phyloP scores from a whole-genome alignment of 75 land plant genomes.

The Chamaecyparis obtusa region DNA sequence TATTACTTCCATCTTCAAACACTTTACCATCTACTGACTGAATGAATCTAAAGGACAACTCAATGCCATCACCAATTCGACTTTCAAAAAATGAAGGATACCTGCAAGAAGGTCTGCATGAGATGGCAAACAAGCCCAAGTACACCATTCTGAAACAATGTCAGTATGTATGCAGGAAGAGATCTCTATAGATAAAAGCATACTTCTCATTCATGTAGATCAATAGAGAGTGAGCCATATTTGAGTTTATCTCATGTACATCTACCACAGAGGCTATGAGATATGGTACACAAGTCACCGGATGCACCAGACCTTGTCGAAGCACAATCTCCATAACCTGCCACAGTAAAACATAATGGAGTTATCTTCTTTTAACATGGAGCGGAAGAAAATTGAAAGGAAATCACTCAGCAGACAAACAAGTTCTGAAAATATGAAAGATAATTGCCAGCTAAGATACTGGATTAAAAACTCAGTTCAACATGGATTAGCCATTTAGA shows the following conservation, averaged over 20 bases:
- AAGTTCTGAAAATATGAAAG: background rate
- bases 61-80: conserved; percentile 96
- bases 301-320: conserved; percentile 98
- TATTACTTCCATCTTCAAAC: conserved; percentile 31
- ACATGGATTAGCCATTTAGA: background rate
- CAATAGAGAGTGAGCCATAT: conserved; percentile 89
- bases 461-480: background rate
- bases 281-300: conserved; percentile 96
- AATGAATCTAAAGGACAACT: conserved; percentile 80
- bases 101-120: conserved; percentile 42
- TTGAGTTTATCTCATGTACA: conserved; percentile 76
- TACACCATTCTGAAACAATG: background rate
- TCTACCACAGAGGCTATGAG: conserved; percentile 96
- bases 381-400: background rate
- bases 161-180: background rate
- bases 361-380: background rate
- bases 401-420: background rate
- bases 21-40: conserved; percentile 30
- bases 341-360: background rate
- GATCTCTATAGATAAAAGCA: background rate
- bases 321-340: conserved; percentile 97
- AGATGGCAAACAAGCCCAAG: background rate
- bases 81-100: conserved; percentile 95
- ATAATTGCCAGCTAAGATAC: background rate
- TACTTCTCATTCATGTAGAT: conserved; percentile 96